Base-by-base conservation (phyloP, 768 basidiomycete genomes). In the Porphyrellus cyaneotinctus region DNA sequence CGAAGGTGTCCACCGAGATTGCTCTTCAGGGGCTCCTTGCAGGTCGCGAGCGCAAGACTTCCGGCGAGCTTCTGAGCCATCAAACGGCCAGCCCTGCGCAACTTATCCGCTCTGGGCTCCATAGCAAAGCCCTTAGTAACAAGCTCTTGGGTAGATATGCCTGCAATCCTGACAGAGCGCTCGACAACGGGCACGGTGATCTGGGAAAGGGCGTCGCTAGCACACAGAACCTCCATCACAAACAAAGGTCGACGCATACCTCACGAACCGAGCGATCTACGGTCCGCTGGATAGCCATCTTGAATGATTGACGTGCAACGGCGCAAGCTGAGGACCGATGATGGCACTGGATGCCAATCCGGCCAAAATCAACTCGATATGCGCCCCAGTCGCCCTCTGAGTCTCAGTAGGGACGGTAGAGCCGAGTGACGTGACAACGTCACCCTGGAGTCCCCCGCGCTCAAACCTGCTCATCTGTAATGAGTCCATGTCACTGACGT, bases 41-140 rank as follows among this genome's bases (percentile, higher is more conserved):
- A 98, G n/a, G 97, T 98, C 15, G 99, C 97, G 49, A 97, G 74
- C 23, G 97, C 97, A 43, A 99, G 81, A 60, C 91, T 95, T 36
- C 95, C 95, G 15, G 97, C 97, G 47, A 99, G 81, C 67, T 93
- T 95, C 71, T 93, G 92, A 2, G 94, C 95, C 95, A 97, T 98
- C 32, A 93, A 69, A 68, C 97, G 93, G 13, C 90, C 93, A 23
- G 97, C 92, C 62, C 87, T 87, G 31, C 92, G 87, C 63, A 99
- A 72, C 68, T 90, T 95, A 44, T 88, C 84, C 62, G 97, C 94
- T 63, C 89, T 91, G 23, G 85, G 75, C 58, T 99, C 97, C 46
- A 90, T 91, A 4, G 88, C 93, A 58, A 95, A 99, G 69, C 99
- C 97, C 72, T 98, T 98, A 43, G 86, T 81, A 18, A 97, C 91